A percentile compares a stretch with the other conserved stretches of the same genome.
Conservation (phyloP, 73 alveolate species). For the Paramecium sonneborni region DNA sequence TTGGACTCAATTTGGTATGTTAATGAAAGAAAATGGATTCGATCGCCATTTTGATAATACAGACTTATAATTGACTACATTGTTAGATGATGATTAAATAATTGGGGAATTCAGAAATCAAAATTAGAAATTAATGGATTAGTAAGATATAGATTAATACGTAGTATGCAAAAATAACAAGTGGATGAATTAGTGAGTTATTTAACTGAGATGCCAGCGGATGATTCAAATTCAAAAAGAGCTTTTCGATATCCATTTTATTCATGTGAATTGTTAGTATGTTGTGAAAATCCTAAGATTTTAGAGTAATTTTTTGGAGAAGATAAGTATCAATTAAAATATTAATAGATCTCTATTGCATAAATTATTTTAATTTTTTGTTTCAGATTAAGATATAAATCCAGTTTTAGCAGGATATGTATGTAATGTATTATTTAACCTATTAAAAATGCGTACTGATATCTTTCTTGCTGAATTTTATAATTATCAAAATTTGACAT, state of each 20-base stretch:
- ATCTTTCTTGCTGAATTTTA: neutral
- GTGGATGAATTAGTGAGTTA: neutral
- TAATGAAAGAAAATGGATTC: neutral
- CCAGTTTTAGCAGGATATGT: conserved; percentile 53
- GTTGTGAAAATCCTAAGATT: conserved; percentile 35
- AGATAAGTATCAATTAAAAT: neutral
- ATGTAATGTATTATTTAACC: neutral
- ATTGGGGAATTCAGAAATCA: conserved; percentile 45
- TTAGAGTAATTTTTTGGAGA: conserved; percentile 9
- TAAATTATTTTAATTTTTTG: neutral
- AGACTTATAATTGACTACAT: neutral
- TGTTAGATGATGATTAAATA: conserved; percentile 39
- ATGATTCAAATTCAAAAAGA: conserved; percentile 7
- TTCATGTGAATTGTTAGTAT: neutral
- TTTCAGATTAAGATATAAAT: neutral
- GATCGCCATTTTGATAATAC: conserved; percentile 30
- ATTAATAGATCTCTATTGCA: neutral
- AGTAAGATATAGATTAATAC: neutral
- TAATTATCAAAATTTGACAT: neutral
- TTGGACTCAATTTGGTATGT: conserved; percentile 34
- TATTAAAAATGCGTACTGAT: neutral
- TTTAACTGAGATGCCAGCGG: neutral
- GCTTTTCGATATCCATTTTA: conserved; percentile 42
- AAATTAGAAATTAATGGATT: conserved; percentile 21
- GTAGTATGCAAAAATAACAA: neutral